phyloP scores from a whole-genome alignment of 2,329 filamentous ascomycete species.

The Moelleriella libera region DNA sequence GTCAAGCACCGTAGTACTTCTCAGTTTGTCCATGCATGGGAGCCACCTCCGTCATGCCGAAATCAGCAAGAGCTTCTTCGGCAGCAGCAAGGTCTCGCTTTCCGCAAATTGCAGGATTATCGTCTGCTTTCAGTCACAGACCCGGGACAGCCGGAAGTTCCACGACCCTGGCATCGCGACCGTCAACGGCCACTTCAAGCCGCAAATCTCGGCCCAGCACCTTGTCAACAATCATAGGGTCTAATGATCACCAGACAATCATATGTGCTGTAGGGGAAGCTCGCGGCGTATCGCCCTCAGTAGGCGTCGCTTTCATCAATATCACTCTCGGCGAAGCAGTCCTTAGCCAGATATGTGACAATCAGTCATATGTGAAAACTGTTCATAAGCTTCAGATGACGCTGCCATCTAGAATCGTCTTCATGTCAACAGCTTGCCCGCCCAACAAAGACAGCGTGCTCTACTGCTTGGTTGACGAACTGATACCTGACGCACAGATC shows the following conservation, averaged over 20 bases:
- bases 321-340: slow-evolving; percentile 71
- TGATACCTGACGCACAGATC: slow-evolving; percentile 16
- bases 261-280: slow-evolving; percentile 84
- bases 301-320: slow-evolving; percentile 81
- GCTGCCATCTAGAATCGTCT: slow-evolving; percentile 65
- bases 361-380: slow-evolving; percentile 79
- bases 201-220: slow-evolving; percentile 27
- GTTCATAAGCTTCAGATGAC: slow-evolving; percentile 76
- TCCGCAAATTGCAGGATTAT: slow-evolving; percentile 3
- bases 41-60: no score
- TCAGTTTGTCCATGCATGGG: no score
- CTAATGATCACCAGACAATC: slow-evolving; percentile 49
- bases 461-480: slow-evolving; percentile 56
- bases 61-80: neutral
- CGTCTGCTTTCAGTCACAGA: slow-evolving; percentile 7
- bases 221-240: slow-evolving; percentile 24
- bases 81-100: neutral
- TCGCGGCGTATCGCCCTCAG: slow-evolving; percentile 69
- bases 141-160: slow-evolving; percentile 3
- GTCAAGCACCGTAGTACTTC: no score
- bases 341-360: slow-evolving; percentile 84
- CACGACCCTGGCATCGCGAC: slow-evolving; percentile 1
- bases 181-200: slow-evolving; percentile 25
- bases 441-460: slow-evolving; percentile 60
- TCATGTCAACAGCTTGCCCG: slow-evolving; percentile 54